Evolutionary conservation across 345 rosid species (phyloP).

Genomic region (Syzygium aqueum): DNA sequence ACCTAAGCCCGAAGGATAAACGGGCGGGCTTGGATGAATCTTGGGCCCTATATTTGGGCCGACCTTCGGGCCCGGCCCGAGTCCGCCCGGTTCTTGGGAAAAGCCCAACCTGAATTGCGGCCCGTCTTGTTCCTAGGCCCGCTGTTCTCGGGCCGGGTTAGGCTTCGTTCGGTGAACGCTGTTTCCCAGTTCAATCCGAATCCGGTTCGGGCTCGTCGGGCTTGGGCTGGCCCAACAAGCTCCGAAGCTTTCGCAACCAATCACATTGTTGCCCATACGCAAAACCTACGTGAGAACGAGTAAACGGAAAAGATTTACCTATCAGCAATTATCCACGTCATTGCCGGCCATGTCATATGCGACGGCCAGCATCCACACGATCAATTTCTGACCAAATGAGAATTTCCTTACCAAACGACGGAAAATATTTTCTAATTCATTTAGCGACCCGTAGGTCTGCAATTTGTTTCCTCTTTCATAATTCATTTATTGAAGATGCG

Average conservation of each 20-base stretch:
- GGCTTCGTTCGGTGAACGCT: not conserved
- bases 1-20: not conserved
- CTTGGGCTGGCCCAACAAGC: not conserved
- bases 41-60: not conserved
- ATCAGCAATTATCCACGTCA: not conserved
- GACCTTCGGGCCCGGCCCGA: not conserved
- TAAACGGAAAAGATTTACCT: too few relatives aligned
- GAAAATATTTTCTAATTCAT: too few relatives aligned
- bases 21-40: not conserved
- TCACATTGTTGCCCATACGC: not conserved
- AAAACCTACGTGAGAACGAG: not conserved
- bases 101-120: not conserved
- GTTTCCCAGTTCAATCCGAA: not conserved
- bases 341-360: accelerated
- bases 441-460: not conserved
- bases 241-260: not conserved
- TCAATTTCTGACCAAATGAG: too few relatives aligned
- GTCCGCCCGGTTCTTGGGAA: not conserved
- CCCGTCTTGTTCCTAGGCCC: not conserved
- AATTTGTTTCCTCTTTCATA: not conserved
- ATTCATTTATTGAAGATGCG: not conserved
- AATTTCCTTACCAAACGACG: too few relatives aligned
- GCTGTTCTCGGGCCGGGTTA: not conserved
- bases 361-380: too few relatives aligned
- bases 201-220: not conserved